Evolutionary conservation across 176 grass and related monocot species (phyloP).

Genomic region (Echinochloa phyllopogon): DNA sequence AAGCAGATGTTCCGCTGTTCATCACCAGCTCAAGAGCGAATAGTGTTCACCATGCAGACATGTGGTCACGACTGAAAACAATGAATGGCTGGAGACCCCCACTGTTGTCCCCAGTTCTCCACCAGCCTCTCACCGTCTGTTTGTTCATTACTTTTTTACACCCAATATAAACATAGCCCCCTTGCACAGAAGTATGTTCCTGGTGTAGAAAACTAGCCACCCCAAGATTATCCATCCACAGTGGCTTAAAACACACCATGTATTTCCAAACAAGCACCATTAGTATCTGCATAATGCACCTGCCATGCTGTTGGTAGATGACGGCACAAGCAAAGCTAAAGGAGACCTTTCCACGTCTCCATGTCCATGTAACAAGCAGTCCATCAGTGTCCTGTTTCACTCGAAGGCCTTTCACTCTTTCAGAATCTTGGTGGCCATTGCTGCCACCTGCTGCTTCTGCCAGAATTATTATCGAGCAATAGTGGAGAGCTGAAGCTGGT

Average conservation of each 20-base stretch:
- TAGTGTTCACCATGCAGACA: slow-evolving; percentile 47
- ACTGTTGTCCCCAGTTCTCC: slow-evolving; percentile 34
- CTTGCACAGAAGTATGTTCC: neutral
- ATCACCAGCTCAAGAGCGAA: slow-evolving; percentile 34
- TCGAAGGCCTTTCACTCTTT: slow-evolving; percentile 34
- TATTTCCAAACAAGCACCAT: slow-evolving; percentile 20
- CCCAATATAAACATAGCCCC: slow-evolving; percentile 23
- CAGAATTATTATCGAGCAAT: slow-evolving; percentile 44
- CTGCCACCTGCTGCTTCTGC: slow-evolving; percentile 18
- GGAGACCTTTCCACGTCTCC: slow-evolving; percentile 1
- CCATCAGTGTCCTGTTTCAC: slow-evolving; percentile 37
- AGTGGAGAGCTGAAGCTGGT: slow-evolving; percentile 11
- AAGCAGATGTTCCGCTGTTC: slow-evolving; percentile 22
- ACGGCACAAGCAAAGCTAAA: slow-evolving; percentile 36
- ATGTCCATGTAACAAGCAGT: slow-evolving; percentile 20
- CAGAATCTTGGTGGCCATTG: slow-evolving; percentile 25
- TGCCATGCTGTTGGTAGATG: neutral
- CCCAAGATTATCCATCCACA: neutral
- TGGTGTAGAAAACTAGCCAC: neutral
- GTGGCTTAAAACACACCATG: slow-evolving; percentile 12
- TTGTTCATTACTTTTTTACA: neutral
- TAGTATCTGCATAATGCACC: neutral
- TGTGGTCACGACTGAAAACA: slow-evolving; percentile 40
- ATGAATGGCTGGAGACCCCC: slow-evolving; percentile 39
- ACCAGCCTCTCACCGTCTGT: slow-evolving; percentile 15